A percentile compares a stretch with the other conserved stretches of the same genome.
Evolutionary conservation across 441 rosid genomes (phyloP).

Genomic region (Lepidium campestre): DNA sequence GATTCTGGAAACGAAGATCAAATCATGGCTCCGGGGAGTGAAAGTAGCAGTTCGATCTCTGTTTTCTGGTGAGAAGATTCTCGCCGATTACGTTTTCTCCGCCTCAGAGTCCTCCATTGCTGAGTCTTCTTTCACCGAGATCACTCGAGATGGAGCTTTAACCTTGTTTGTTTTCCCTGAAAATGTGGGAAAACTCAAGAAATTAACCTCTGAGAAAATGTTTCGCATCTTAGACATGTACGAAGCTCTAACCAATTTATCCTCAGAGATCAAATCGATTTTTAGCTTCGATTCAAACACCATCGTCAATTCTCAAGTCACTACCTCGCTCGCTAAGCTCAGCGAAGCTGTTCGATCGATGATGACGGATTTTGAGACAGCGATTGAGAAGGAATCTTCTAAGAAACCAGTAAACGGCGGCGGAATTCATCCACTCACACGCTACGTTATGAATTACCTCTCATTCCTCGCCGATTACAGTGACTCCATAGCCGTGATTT

Average conservation of each 20-base stretch:
- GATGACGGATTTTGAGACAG: slow-evolving; percentile 43
- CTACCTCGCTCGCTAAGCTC: slow-evolving; percentile 42
- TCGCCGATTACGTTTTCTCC: slow-evolving; percentile 66
- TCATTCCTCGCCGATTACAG: slow-evolving; percentile 59
- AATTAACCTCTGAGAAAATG: slow-evolving; percentile 41
- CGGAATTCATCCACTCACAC: slow-evolving; percentile 52
- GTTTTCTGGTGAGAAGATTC: slow-evolving; percentile 61
- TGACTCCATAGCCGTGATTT: slow-evolving; percentile 40
- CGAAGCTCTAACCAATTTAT: slow-evolving; percentile 38
- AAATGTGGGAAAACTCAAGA: slow-evolving; percentile 51
- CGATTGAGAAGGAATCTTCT: slow-evolving; percentile 45
- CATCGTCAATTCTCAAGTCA: slow-evolving; percentile 42
- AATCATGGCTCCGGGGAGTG: slow-evolving; percentile 39
- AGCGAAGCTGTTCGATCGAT: slow-evolving; percentile 32
- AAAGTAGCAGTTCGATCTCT: slow-evolving; percentile 46
- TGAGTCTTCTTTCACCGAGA: slow-evolving; percentile 60
- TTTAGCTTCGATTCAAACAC: slow-evolving; percentile 49
- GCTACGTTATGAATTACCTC: slow-evolving; percentile 47
- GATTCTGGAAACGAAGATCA: slow-evolving; percentile 48
- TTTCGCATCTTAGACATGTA: slow-evolving; percentile 58
- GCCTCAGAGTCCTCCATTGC: slow-evolving; percentile 38
- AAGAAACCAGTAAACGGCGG: slow-evolving; percentile 39
- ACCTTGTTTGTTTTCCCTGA: slow-evolving; percentile 61
- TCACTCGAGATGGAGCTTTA: slow-evolving; percentile 56
- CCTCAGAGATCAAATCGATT: slow-evolving; percentile 50